phyloP scores from a whole-genome alignment of 2,329 filamentous ascomycete genomes.

The Esteya vermicola region DNA sequence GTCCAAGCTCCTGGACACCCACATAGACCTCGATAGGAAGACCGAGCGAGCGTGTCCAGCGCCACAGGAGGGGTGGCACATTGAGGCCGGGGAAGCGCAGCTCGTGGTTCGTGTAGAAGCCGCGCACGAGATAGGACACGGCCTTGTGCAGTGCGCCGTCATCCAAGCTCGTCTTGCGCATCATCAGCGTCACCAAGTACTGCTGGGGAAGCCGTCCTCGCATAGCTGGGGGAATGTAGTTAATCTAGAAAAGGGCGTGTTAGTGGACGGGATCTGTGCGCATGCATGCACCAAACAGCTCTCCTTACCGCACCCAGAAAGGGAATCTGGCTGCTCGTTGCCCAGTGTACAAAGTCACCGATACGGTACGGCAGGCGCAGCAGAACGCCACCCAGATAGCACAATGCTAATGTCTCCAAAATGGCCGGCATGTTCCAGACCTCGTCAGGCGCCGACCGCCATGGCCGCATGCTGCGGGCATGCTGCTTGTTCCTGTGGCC shows the following conservation, averaged over 20 bases:
- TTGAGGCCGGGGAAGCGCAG: conserved; percentile 64
- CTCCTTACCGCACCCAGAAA: conserved; percentile 50
- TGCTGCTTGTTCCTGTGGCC: background rate
- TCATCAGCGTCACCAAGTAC: conserved; percentile 47
- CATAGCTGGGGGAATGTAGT: conserved; percentile 49
- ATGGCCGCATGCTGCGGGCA: conserved; percentile 22
- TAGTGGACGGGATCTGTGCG: too few species aligned
- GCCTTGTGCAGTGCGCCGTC: conserved; percentile 49
- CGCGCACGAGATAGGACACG: conserved; percentile 45
- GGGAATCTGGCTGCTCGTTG: conserved; percentile 50
- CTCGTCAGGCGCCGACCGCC: conserved; percentile 29
- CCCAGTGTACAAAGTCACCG: conserved; percentile 59
- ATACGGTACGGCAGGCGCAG: conserved; percentile 64
- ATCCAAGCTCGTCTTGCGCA: conserved; percentile 26
- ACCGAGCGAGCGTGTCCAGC: conserved; percentile 55
- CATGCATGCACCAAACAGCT: too few species aligned
- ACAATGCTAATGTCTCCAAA: conserved; percentile 61
- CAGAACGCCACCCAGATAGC: conserved; percentile 65
- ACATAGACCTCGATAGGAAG: conserved; percentile 59
- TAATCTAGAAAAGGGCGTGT: conserved; percentile 35
- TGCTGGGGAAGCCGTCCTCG: conserved; percentile 45
- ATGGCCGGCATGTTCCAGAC: conserved; percentile 49
- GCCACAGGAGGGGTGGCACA: conserved; percentile 49
- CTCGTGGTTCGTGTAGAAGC: conserved; percentile 53
- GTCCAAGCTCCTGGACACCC: conserved; percentile 41